Base-by-base conservation (phyloP, 106 monocot genomes). In the Apostasia ramifera region DNA sequence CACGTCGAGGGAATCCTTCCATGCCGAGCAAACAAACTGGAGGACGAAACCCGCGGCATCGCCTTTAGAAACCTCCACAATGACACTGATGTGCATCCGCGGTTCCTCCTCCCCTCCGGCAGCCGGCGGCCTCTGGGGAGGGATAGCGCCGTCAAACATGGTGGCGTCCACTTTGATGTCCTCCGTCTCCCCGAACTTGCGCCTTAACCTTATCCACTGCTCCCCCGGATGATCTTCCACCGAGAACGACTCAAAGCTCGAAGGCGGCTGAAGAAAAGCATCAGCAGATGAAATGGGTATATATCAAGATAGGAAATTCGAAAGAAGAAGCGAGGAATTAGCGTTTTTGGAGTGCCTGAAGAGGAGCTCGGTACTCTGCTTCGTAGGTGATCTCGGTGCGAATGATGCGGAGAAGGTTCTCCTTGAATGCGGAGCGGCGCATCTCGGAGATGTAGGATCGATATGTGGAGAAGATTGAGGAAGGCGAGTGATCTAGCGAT, bases 391-490 rank as follows among this genome's bases (percentile, higher is more conserved):
- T 84, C 77, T 89, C 79, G 37, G 89, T 71, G 59, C 88, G 88
- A 68, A 93, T 86, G 71, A 80, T 44, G 60, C 87, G 94, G 74
- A 85, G 83, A 73, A 94, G 85, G 73, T 65, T 78, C n/a, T 94
- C 90, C 26, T 71, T 80, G 71, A 94, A 70, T 37, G 85, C 83
- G 41, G 90, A 84, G 37, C 71, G 71, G 39, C 84, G 86, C 80
- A 81, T 87, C 69, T 74, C 76, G 47, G 94, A 60, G 78, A 91
- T 81, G 74, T 79, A 81, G 64, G 73, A 52, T 38, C 81, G 84
- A 42, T 43, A 37, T 3, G 54, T 47, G 52, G 55, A 49, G 8
- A 55, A 9, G 45, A 45, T 4, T n/a, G 63, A 53, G 1, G 73
- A 15, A 41, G 74, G 48, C 0, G 59, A 14, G 6, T 45, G 57